Evolutionary conservation across 768 basidiomycete species (phyloP).

Genomic region (Auricularia heimuer): DNA sequence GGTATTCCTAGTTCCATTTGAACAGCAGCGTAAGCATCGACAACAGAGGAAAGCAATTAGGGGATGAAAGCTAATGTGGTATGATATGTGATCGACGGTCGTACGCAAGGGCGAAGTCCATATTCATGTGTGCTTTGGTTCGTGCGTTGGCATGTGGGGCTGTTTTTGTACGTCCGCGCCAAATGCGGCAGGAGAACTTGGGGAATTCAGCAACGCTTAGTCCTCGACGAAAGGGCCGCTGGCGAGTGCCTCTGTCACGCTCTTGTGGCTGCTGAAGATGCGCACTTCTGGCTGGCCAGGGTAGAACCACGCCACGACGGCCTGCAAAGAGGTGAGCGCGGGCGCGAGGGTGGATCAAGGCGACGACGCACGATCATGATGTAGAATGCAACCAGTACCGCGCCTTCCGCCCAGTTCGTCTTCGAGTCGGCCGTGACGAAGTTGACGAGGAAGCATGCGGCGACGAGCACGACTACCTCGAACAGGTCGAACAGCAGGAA

Average conservation of each 20-base stretch:
- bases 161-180: no score
- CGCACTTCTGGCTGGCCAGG: slow-evolving; percentile 41
- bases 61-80: no score
- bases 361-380: slow-evolving; percentile 43
- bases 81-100: no score
- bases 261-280: background rate
- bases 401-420: slow-evolving; percentile 70
- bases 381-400: slow-evolving; percentile 57
- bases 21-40: no score
- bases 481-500: slow-evolving; percentile 61
- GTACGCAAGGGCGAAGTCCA: no score
- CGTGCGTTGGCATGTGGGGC: background rate
- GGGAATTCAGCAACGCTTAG: background rate
- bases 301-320: slow-evolving; percentile 60
- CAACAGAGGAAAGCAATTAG: no score
- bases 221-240: background rate
- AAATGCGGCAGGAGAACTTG: no score
- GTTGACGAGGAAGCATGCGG: slow-evolving; percentile 67
- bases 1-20: no score
- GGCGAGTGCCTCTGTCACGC: background rate
- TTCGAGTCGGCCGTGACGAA: slow-evolving; percentile 71
- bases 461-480: slow-evolving; percentile 48
- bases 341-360: background rate
- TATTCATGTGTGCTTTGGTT: no score
- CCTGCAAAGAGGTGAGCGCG: slow-evolving; percentile 26